phyloP scores from a whole-genome alignment of 768 basidiomycete genomes.

The Xanthoconium stramineum region DNA sequence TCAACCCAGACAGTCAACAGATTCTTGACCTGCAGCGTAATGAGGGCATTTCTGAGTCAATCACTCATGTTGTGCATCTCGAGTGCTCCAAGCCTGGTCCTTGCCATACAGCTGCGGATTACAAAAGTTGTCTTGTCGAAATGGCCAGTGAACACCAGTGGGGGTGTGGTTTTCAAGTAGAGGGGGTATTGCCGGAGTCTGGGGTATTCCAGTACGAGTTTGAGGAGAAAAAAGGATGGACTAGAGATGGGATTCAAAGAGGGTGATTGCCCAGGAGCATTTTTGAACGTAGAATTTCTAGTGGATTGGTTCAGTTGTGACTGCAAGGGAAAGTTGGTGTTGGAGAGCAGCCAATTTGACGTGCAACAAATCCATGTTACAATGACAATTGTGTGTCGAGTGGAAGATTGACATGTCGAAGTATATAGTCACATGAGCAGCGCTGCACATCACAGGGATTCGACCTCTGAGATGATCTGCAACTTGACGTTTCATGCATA shows the following conservation, averaged over 20 bases:
- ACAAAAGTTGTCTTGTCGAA: constrained; percentile 67
- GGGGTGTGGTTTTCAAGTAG: constrained; percentile 73
- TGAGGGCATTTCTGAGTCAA: constrained; percentile 75
- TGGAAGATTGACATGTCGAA: no score
- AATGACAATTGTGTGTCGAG: no score
- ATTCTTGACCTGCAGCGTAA: constrained; percentile 88
- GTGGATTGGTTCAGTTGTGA: constrained; percentile 67
- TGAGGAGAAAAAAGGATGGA: constrained; percentile 39
- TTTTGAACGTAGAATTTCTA: constrained; percentile 81
- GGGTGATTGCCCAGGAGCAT: constrained; percentile 73
- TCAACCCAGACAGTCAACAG: constrained; percentile 92
- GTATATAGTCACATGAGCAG: no score
- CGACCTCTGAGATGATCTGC: no score
- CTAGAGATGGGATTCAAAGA: constrained; percentile 87
- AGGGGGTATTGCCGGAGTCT: constrained; percentile 79
- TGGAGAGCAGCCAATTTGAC: constrained; percentile 55
- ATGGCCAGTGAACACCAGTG: constrained; percentile 63
- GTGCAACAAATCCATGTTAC: constrained; percentile 71
- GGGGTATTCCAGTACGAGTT: not conserved
- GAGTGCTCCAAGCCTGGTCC: constrained; percentile 57
- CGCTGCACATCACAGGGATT: no score
- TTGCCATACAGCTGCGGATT: constrained; percentile 91
- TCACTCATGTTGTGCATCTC: constrained; percentile 85
- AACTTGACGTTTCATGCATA: no score
- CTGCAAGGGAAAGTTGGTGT: constrained; percentile 64